Conservation (phyloP, 1,139 yeast genomes). For the Diutina catenulata region DNA sequence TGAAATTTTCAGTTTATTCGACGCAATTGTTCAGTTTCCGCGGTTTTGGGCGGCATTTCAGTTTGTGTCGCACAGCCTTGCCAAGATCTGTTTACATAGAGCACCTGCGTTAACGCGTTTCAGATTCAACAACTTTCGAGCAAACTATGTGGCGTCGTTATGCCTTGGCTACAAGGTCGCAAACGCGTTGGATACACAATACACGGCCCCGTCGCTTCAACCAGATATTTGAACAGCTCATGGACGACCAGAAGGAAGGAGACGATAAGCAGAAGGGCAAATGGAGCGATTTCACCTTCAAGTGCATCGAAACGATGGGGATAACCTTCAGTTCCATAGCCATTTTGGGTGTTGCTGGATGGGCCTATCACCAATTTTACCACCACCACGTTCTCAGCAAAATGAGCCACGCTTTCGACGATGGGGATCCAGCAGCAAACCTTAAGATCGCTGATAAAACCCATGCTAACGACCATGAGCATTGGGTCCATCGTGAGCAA, state of each 20-base stretch:
- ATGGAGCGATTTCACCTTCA: conserved; percentile 22
- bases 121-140: background rate
- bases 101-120: background rate
- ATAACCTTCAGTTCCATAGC: conserved; percentile 66
- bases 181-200: too few relatives aligned
- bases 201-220: too few relatives aligned
- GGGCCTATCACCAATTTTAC: conserved; percentile 55
- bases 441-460: conserved; percentile 39
- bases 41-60: background rate
- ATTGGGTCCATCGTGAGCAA: conserved; percentile 63
- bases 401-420: conserved; percentile 56
- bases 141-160: background rate
- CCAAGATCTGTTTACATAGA: background rate
- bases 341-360: conserved; percentile 63
- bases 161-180: background rate
- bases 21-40: background rate
- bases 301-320: conserved; percentile 61
- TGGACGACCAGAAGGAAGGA: conserved; percentile 4
- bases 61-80: background rate
- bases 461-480: conserved; percentile 13
- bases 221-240: background rate
- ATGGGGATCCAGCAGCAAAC: conserved; percentile 57
- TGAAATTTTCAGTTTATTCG: too few relatives aligned
- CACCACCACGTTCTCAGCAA: conserved; percentile 48
- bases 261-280: background rate